phyloP scores from a whole-genome alignment of 1,284 basidiomycete genomes.

The Marasmius tenuissimus region DNA sequence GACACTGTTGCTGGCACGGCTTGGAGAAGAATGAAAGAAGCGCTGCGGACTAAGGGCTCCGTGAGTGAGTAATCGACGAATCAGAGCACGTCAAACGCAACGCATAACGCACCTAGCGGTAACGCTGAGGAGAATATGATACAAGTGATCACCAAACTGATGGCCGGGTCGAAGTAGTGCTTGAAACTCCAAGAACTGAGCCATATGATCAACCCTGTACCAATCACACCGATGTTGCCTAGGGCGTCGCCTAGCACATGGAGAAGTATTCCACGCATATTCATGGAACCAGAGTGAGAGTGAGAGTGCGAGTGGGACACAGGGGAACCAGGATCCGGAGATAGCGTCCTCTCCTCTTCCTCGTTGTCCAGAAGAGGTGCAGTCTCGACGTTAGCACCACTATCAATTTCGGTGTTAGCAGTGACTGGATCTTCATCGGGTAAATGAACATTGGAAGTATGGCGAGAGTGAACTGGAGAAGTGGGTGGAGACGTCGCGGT shows the following conservation, averaged over 20 bases:
- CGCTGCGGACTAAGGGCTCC: constrained; percentile 71
- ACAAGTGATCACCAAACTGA: constrained; percentile 92
- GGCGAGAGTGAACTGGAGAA: constrained; percentile 27
- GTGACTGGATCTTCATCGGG: constrained; percentile 6
- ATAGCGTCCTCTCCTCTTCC: neutral
- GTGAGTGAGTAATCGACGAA: constrained; percentile 12
- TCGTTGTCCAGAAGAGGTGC: constrained; percentile 37
- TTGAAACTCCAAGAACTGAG: constrained; percentile 76
- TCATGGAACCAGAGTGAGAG: constrained; percentile 81
- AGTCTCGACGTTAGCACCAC: constrained; percentile 25
- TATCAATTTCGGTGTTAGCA: constrained; percentile 14
- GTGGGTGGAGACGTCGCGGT: constrained; percentile 53
- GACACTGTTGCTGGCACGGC: constrained; percentile 91
- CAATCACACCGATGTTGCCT: constrained; percentile 97
- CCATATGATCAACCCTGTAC: constrained; percentile 93
- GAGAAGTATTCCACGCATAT: constrained; percentile 93
- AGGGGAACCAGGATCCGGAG: constrained; percentile 5
- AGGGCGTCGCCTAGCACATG: constrained; percentile 97
- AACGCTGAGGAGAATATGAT: constrained; percentile 97
- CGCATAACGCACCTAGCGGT: constrained; percentile 72
- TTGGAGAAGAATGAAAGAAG: constrained; percentile 96
- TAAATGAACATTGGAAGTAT: constrained; percentile 18
- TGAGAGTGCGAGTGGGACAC: constrained; percentile 25
- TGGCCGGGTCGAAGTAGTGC: constrained; percentile 92
- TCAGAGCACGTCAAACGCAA: constrained; percentile 8